Evolutionary conservation across 139 green algal genomes (phyloP).

Genomic region (Chara braunii): DNA sequence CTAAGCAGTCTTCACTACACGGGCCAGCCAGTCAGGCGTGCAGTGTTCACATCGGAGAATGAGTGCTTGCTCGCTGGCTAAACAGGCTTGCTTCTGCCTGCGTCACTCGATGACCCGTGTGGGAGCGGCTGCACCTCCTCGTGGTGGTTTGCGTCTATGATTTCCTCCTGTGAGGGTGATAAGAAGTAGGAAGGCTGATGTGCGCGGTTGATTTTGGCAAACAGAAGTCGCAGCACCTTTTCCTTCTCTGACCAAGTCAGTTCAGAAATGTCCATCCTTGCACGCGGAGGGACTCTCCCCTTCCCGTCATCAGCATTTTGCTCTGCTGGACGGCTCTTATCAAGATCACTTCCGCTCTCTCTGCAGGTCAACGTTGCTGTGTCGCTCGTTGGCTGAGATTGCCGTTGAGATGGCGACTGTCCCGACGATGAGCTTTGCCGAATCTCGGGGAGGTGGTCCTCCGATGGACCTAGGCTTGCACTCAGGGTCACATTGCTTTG

Average conservation of each 20-base stretch:
- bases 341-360: neutral
- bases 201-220: constrained; percentile 66
- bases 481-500: neutral
- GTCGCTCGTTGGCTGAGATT: neutral
- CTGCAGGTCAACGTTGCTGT: neutral
- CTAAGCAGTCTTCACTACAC: too few species aligned
- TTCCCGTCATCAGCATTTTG: too few species aligned
- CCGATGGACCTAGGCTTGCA: too few species aligned
- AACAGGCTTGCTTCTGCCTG: too few species aligned
- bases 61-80: too few species aligned
- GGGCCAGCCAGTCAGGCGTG: too few species aligned
- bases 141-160: too few species aligned
- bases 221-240: constrained; percentile 69
- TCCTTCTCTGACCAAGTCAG: constrained; percentile 77
- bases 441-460: neutral
- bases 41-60: too few species aligned
- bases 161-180: neutral
- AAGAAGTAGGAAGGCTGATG: neutral
- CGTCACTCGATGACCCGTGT: too few species aligned
- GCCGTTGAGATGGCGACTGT: neutral
- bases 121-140: too few species aligned
- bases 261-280: constrained; percentile 55
- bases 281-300: too few species aligned
- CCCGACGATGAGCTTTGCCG: neutral
- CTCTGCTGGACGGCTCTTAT: neutral